phyloP scores from a whole-genome alignment of 768 basidiomycete species.

The Boletus bicolor region DNA sequence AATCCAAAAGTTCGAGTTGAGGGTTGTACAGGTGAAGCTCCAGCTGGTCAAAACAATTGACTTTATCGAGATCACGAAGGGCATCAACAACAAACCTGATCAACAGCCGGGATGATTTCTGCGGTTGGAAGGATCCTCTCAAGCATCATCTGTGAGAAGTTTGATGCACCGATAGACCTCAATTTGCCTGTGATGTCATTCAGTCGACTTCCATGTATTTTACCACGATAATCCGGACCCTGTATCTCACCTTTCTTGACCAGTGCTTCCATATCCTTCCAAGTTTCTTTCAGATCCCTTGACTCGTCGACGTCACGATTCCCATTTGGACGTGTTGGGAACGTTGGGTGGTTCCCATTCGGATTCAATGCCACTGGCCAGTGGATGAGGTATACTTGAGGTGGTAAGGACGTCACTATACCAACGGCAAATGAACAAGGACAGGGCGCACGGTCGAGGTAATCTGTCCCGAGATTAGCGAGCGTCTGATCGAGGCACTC shows the following conservation, averaged over 20 bases:
- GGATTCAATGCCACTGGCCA: constrained; percentile 80
- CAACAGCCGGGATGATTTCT: constrained; percentile 64
- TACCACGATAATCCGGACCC: background rate
- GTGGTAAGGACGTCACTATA: background rate
- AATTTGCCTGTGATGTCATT: constrained; percentile 52
- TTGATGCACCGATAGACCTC: constrained; percentile 67
- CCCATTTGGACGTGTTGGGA: constrained; percentile 61
- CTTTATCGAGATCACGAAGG: background rate
- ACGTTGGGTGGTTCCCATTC: constrained; percentile 56
- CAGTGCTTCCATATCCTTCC: constrained; percentile 80
- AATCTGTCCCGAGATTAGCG: constrained; percentile 75
- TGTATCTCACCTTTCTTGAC: constrained; percentile 51
- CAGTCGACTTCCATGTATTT: constrained; percentile 4
- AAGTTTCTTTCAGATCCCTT: constrained; percentile 70
- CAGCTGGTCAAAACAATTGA: constrained; percentile 39
- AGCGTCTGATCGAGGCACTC: constrained; percentile 74
- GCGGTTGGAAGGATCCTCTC: constrained; percentile 67
- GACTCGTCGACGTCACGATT: constrained; percentile 63
- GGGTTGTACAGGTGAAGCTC: constrained; percentile 76
- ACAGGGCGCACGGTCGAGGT: constrained; percentile 69
- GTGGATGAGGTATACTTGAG: constrained; percentile 61
- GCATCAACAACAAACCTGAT: constrained; percentile 52
- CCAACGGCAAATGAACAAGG: background rate
- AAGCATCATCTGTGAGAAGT: constrained; percentile 66
- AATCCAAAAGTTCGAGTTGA: constrained; percentile 63